Percentiles rank a stretch among this genome's conserved stretches.
Conservation (phyloP, 2,329 filamentous ascomycete species). For the Stagonosporopsis vannaccii region DNA sequence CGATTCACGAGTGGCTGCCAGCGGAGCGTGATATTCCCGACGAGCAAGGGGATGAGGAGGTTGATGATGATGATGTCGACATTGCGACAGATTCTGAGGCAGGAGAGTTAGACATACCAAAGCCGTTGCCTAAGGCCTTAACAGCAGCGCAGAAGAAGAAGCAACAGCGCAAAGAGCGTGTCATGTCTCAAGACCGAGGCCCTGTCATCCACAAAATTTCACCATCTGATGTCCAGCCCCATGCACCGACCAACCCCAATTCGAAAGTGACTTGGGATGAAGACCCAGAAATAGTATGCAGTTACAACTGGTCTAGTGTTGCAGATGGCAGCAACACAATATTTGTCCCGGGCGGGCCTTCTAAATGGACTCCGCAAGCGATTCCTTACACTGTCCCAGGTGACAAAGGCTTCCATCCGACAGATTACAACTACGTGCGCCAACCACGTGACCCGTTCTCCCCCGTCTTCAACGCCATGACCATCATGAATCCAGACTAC, state of each 20-base stretch:
- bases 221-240: slow-evolving; percentile 19
- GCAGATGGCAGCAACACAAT: slow-evolving; percentile 35
- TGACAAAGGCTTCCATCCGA: slow-evolving; percentile 33
- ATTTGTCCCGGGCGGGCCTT: slow-evolving; percentile 38
- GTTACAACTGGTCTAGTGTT: slow-evolving; percentile 39
- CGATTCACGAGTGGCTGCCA: not conserved
- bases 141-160: slow-evolving; percentile 27
- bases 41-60: not conserved
- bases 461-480: slow-evolving; percentile 37
- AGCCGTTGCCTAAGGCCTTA: slow-evolving; percentile 12
- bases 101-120: slow-evolving; percentile 9
- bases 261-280: slow-evolving; percentile 31
- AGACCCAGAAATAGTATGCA: slow-evolving; percentile 37
- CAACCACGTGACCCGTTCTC: slow-evolving; percentile 34
- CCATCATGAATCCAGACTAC: slow-evolving; percentile 31
- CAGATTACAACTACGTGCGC: slow-evolving; percentile 40
- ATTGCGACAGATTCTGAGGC: slow-evolving; percentile 17
- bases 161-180: slow-evolving; percentile 20
- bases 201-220: slow-evolving; percentile 25
- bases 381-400: slow-evolving; percentile 28
- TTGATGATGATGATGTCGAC: slow-evolving; percentile 9
- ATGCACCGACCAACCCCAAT: slow-evolving; percentile 2
- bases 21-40: not conserved
- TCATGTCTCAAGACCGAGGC: slow-evolving; percentile 26
- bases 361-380: slow-evolving; percentile 28